Conservation (phyloP, 148 eudicot genomes). For the Persicaria maculosa region DNA sequence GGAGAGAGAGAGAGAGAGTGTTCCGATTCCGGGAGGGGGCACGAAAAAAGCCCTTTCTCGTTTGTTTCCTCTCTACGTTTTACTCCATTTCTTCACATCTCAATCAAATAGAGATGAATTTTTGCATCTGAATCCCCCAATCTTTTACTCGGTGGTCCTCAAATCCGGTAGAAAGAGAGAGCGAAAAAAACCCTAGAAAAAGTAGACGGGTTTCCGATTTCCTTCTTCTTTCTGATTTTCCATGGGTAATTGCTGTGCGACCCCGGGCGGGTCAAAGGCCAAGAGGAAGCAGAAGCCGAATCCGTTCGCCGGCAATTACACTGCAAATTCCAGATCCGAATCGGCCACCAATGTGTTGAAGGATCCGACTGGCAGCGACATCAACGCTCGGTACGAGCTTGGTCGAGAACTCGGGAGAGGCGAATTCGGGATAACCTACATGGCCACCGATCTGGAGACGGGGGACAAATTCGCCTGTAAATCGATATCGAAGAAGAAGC, state of each 20-base stretch:
- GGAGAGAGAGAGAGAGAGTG: background rate
- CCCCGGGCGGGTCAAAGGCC: conserved; percentile 15
- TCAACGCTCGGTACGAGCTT: conserved; percentile 27
- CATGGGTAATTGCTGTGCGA: conserved; percentile 21
- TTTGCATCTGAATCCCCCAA: background rate
- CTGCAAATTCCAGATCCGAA: conserved; percentile 20
- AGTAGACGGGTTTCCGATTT: too few relatives aligned
- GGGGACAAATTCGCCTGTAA: conserved; percentile 43
- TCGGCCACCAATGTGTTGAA: conserved; percentile 29
- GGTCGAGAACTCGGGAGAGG: conserved; percentile 51
- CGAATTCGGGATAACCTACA: conserved; percentile 44
- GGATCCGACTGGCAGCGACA: conserved; percentile 40
- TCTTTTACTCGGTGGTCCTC: background rate
- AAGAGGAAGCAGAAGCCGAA: conserved; percentile 30
- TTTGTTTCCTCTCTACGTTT: background rate
- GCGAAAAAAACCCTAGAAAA: background rate
- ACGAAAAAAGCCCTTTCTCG: background rate
- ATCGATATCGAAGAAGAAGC: conserved; percentile 46
- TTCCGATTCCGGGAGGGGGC: background rate
- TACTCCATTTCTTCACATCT: background rate
- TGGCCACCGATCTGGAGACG: conserved; percentile 34
- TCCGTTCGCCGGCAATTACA: conserved; percentile 33
- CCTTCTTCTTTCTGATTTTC: background rate
- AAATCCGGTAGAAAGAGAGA: background rate
- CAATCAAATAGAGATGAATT: background rate